phyloP scores from a whole-genome alignment of 1,284 basidiomycete species.

The Cystobasidium sp. region DNA sequence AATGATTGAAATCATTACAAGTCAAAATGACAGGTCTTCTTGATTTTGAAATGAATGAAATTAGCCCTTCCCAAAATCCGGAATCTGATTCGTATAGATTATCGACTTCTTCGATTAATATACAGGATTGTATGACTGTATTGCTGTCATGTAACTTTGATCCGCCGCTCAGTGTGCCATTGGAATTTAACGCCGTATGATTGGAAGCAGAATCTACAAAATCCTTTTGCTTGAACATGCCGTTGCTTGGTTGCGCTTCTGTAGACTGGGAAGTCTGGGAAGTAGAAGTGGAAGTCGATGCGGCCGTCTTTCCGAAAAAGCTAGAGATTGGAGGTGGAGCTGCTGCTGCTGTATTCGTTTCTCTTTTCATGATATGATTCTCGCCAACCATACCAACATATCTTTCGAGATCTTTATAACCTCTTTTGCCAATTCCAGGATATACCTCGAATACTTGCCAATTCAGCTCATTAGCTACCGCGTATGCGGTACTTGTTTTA shows the following conservation, averaged over 20 bases:
- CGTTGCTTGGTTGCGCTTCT: neutral
- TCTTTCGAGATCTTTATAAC: constrained; percentile 74
- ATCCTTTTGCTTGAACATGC: neutral
- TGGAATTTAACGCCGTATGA: neutral
- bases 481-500: constrained; percentile 91
- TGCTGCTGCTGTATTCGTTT: constrained; percentile 3
- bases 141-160: neutral
- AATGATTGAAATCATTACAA: constrained; percentile 74
- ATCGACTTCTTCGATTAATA: constrained; percentile 96
- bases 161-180: neutral
- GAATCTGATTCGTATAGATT: constrained; percentile 86
- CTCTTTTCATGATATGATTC: constrained; percentile 74
- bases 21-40: constrained; percentile 85
- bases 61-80: constrained; percentile 81
- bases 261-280: neutral
- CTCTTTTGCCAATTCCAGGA: constrained; percentile 88
- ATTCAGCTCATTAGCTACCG: constrained; percentile 87
- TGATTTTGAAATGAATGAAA: constrained; percentile 74
- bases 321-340: constrained; percentile 45
- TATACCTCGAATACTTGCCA: constrained; percentile 98
- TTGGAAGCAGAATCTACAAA: no score
- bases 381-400: constrained; percentile 90
- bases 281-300: neutral
- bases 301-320: constrained; percentile 42
- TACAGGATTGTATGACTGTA: constrained; percentile 70